These are phyloP conservation scores for Nemania serpens DNA, from an alignment of 2,329 filamentous ascomycete species.

Conservation along the genomic window DNA sequence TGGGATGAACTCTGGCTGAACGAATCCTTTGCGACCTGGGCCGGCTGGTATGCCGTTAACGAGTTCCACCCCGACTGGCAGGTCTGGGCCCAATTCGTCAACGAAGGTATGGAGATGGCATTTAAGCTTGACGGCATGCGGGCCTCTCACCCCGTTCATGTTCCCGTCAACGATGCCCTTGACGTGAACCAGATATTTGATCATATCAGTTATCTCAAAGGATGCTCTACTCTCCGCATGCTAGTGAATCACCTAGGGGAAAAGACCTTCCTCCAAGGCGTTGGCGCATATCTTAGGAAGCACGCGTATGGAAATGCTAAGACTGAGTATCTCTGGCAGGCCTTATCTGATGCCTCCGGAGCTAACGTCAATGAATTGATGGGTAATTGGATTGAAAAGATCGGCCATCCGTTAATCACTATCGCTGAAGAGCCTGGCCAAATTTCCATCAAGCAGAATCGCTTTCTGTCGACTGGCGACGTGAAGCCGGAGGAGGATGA, in stretches of 20 bases:
- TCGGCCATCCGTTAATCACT: slow-evolving; percentile 90
- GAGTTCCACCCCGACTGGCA: slow-evolving; percentile 96
- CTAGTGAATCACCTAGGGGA: slow-evolving; percentile 86
- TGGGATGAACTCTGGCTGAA: slow-evolving; percentile 94
- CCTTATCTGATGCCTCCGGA: slow-evolving; percentile 84
- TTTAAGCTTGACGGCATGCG: slow-evolving; percentile 89
- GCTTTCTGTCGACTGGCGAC: slow-evolving; percentile 91
- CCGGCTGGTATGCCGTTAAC: slow-evolving; percentile 91
- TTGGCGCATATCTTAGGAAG: slow-evolving; percentile 84
- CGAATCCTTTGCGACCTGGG: slow-evolving; percentile 97
- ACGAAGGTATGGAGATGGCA: slow-evolving; percentile 90
- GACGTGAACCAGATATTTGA: slow-evolving; percentile 99
- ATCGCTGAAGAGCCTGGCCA: slow-evolving; percentile 82
- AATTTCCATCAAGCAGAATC: slow-evolving; percentile 80
- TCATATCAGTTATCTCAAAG: slow-evolving; percentile 94
- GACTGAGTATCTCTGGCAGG: slow-evolving; percentile 88
- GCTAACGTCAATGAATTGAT: slow-evolving; percentile 87
- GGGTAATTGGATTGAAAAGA: slow-evolving; percentile 93
- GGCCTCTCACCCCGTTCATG: slow-evolving; percentile 93
- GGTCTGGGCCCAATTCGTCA: slow-evolving; percentile 96
- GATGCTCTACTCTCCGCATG: slow-evolving; percentile 96
- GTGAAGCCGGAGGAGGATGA: slow-evolving; percentile 88
- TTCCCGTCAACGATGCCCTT: slow-evolving; percentile 88
- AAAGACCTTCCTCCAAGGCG: slow-evolving; percentile 87
- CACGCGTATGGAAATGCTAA: slow-evolving; percentile 90